Evolutionary conservation across 306 rosid species (phyloP).

Genomic region (Erythrophleum fordii): DNA sequence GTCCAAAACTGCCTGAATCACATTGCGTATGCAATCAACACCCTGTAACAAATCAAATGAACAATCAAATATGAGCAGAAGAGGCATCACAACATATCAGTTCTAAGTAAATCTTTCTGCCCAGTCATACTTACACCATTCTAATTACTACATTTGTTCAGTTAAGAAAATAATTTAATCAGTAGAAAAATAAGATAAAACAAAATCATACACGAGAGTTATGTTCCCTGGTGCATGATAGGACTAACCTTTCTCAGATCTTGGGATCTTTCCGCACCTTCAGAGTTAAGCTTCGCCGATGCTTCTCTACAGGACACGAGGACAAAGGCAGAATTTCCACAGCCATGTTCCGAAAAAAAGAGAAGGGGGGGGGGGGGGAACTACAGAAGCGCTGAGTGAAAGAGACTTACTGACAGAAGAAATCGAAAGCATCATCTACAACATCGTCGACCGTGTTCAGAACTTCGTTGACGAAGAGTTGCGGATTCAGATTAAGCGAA

Average conservation of each 20-base stretch:
- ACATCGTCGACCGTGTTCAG: constrained; percentile 70
- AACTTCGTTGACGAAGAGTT: constrained; percentile 73
- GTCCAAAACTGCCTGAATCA: constrained; percentile 65
- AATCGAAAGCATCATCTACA: constrained; percentile 64
- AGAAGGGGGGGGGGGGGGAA: too few species aligned
- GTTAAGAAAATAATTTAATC: not conserved
- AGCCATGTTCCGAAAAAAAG: not conserved
- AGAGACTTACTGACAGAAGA: constrained; percentile 56
- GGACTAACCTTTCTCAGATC: constrained; percentile 59
- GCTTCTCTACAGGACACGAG: constrained; percentile 61
- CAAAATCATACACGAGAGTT: not conserved
- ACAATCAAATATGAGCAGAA: not conserved
- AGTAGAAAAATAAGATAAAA: not conserved
- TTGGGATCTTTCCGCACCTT: constrained; percentile 60
- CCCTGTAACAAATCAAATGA: constrained; percentile 50
- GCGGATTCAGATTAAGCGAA: constrained; percentile 73
- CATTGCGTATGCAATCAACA: constrained; percentile 47
- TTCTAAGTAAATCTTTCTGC: not conserved
- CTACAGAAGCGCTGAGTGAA: not conserved
- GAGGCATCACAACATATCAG: not conserved
- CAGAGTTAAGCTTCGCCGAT: constrained; percentile 47
- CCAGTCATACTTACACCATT: not conserved
- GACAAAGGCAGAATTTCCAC: not conserved
- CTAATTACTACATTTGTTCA: not conserved
- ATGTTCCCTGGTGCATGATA: not conserved